Base-by-base conservation (phyloP, 169 alveolate species). In the Cryptosporidium sp. region DNA sequence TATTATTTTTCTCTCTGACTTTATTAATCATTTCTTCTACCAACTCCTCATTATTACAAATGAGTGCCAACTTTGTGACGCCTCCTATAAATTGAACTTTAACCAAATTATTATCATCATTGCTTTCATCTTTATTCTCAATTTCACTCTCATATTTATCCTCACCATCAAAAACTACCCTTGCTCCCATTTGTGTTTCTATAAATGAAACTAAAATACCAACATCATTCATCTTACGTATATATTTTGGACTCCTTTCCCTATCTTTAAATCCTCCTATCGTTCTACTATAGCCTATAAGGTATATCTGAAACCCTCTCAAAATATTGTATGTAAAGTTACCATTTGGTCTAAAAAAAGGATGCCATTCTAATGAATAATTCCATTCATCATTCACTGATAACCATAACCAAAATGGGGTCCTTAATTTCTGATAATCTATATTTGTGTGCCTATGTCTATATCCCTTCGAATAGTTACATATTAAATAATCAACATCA, bases 351-450 rank as follows among this genome's bases (percentile, higher is more conserved):
- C 89, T 80, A 50, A 80, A 80, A 62, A 80, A 80, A 41, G 89
- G 89, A 35, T 80, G 89, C 89, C 89, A 80, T n/a, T 29, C 69
- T 29, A 65, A 80, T 21, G 89, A 59, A 43, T 80, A 80, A 43
- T 80, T 80, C 89, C 89, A 80, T 10, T 80, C 52, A 33, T 80
- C 89, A 52, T 80, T 59, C 2, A 80, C 89, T 23, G 80, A 80
- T 31, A 80, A 52, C 89, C 89, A 80, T 18, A 80, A 33, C 89
- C 89, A 80, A 80, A 80, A 80, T 29, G 89, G 89, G 5, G 89
- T 80, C 21, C 89, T 58, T 43, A 80, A 62, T 31, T 80, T 80
- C 4, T 80, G 52, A 45, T 80, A 80, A 39, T 80, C 62, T n/a
- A 80, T 61, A 21, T 26, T 65, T n/a, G 75, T 23, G 21, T 23